Conservation (phyloP, 148 eudicot genomes). For the Vaccinium myrtillus region DNA sequence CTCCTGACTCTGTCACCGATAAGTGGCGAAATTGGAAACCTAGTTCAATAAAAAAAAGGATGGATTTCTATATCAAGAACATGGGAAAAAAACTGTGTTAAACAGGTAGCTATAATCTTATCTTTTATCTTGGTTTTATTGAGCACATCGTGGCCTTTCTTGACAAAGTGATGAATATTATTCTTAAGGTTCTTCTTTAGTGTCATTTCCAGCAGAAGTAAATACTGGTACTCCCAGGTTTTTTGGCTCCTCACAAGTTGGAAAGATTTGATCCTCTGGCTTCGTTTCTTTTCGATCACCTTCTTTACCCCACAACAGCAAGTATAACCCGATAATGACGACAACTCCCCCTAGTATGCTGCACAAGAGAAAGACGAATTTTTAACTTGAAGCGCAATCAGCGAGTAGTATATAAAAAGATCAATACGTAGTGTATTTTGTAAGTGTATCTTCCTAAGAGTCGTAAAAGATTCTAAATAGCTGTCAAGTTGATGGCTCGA, state of each 20-base stretch:
- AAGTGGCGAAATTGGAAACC: neutral
- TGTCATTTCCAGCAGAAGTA: constrained; percentile 17
- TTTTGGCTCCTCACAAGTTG: constrained; percentile 23
- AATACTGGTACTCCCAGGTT: constrained; percentile 10
- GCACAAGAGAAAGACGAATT: constrained; percentile 14
- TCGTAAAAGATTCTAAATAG: neutral
- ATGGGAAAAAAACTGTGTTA: neutral
- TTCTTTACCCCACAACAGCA: constrained; percentile 74
- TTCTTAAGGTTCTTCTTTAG: constrained; percentile 21
- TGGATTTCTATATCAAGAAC: neutral
- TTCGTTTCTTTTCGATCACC: constrained; percentile 28
- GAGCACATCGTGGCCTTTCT: neutral
- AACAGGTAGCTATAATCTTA: neutral
- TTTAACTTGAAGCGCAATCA: neutral
- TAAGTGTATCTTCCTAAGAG: neutral
- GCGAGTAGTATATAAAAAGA: neutral
- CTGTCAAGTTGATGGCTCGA: neutral
- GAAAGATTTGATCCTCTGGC: constrained; percentile 22
- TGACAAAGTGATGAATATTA: neutral
- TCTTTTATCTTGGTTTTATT: neutral
- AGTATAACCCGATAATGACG: constrained; percentile 58
- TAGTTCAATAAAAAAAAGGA: neutral
- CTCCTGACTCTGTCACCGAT: neutral
- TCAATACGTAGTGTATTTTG: neutral
- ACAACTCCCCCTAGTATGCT: constrained; percentile 59